Conservation (phyloP, 179 eudicot genomes). For the Spergularia azorica region DNA sequence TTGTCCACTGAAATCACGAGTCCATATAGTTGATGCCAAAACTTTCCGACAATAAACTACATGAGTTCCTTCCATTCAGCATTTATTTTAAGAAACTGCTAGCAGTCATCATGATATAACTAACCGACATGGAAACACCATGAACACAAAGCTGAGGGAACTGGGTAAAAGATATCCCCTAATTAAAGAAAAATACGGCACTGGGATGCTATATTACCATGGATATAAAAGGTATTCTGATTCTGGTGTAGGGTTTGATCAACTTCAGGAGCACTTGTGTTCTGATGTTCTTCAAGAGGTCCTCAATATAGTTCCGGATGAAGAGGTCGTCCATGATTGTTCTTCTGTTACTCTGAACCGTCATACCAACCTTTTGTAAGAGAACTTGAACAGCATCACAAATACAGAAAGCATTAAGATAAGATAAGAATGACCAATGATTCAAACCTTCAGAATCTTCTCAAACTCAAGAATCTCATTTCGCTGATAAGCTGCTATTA, state of each 20-base stretch:
- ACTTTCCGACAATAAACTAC: background rate
- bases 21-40: too few relatives aligned
- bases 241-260: constrained; percentile 96
- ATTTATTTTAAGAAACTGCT: background rate
- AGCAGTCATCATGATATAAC: background rate
- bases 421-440: background rate
- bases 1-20: too few relatives aligned
- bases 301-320: constrained; percentile 92
- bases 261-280: constrained; percentile 99
- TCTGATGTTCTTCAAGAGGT: constrained; percentile 89
- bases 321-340: constrained; percentile 98
- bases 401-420: background rate
- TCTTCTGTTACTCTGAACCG: constrained; percentile 82
- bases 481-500: constrained; percentile 95
- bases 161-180: background rate
- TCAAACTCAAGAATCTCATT: constrained; percentile 95
- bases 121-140: background rate
- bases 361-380: constrained; percentile 17
- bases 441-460: constrained; percentile 84
- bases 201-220: constrained; percentile 42
- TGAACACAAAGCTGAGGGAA: background rate
- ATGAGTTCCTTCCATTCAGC: background rate
- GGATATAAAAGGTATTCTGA: constrained; percentile 93
- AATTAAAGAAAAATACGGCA: background rate
- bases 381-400: constrained; percentile 1